Base-by-base conservation (phyloP, 768 basidiomycete genomes). In the Auricularia sp. region DNA sequence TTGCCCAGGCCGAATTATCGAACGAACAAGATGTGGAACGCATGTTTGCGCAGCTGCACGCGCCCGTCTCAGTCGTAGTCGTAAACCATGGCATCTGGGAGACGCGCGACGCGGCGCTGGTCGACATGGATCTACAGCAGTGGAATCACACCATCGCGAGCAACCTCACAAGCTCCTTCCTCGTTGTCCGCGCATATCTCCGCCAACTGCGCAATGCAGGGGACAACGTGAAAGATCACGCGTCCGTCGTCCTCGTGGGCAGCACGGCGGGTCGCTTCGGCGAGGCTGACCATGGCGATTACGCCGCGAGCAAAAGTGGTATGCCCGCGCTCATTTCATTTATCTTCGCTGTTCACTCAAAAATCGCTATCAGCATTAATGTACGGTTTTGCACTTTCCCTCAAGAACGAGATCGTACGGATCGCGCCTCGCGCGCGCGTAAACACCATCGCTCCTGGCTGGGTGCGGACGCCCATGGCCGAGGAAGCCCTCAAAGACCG, bases 361-460 rank as follows among this genome's bases (percentile, higher is more conserved):
- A 10, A 8, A 14, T 8, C 14, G 21, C 18, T 51, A 18, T 18
- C 21, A 87, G 87, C 83, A 3, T 79, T 88, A 77, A 89, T 89
- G 88, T 86, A 88, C 67, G 90, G 88, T 1, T 70, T 90, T 39
- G 83, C 82, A 3, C 74, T 85, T 69, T 78, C 84, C 3, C 78
- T 90, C 68, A 90, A 91, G 75, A 91, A 90, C 72, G 89, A 92
- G 74, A 89, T 90, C 63, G 89, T 92, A 56, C 83, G 83, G 73
- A 82, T 90, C 65, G 88, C 88, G 0, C 86, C 88, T 0, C 79
- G 73, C 64, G 90, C 82, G 0, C 79, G 89, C n/a, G 88, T 90
- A 3, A 90, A 90, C 68, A 77, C 78, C 54, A 78, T 91, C 18
- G 85, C 81, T 0, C 89, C 89, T 3, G 88, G 88, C 4, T 89